Percentiles rank a stretch among this genome's conserved stretches.
phyloP scores from a whole-genome alignment of 371 early-diverging fungal species.

The Rhizopus microsporus region DNA sequence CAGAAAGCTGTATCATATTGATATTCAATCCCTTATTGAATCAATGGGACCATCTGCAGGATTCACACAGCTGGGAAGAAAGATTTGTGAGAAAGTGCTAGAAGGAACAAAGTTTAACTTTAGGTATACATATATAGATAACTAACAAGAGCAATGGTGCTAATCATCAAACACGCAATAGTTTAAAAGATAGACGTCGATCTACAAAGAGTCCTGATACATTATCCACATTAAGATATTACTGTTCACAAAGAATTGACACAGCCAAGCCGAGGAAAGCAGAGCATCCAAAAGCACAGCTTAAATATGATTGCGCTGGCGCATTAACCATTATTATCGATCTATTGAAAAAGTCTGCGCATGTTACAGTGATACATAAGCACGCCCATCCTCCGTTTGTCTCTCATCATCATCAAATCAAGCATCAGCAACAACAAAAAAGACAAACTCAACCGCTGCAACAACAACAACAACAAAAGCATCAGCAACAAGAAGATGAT shows the following conservation, averaged over 20 bases:
- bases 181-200: slow-evolving; percentile 51
- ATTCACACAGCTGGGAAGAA: slow-evolving; percentile 52
- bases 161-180: slow-evolving; percentile 9
- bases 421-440: slow-evolving; percentile 18
- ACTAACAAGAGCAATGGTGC: not conserved
- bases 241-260: slow-evolving; percentile 51
- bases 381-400: slow-evolving; percentile 50
- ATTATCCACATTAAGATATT: slow-evolving; percentile 47
- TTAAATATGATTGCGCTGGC: slow-evolving; percentile 49
- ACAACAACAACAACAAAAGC: slow-evolving; percentile 7
- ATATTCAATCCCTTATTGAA: slow-evolving; percentile 35
- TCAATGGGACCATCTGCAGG: slow-evolving; percentile 28
- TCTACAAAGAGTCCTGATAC: slow-evolving; percentile 51
- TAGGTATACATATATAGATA: slow-evolving; percentile 30
- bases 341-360: slow-evolving; percentile 41
- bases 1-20: slow-evolving; percentile 41
- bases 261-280: slow-evolving; percentile 50
- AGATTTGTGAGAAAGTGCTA: slow-evolving; percentile 45
- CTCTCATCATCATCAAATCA: slow-evolving; percentile 36
- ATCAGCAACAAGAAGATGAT: slow-evolving; percentile 20
- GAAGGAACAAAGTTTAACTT: slow-evolving; percentile 52
- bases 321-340: slow-evolving; percentile 53
- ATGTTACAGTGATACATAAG: slow-evolving; percentile 51
- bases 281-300: slow-evolving; percentile 45
- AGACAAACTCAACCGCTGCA: slow-evolving; percentile 4